A percentile compares a stretch with the other conserved stretches of the same genome.
Evolutionary conservation across 495 filamentous ascomycete genomes (phyloP).

Genomic region (Tuber borchii): DNA sequence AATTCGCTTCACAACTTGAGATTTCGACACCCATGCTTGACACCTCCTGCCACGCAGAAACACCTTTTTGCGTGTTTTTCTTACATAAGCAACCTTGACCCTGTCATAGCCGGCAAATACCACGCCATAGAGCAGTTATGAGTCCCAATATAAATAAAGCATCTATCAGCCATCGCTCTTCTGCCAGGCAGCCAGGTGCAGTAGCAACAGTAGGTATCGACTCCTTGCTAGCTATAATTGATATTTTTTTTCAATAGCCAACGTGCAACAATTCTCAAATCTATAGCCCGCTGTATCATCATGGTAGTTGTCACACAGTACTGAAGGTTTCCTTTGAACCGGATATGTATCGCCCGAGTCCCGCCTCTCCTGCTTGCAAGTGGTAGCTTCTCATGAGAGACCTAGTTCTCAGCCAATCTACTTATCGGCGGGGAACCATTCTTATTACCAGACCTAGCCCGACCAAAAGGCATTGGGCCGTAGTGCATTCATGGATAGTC

Average conservation of each 20-base stretch:
- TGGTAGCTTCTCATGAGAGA: neutral
- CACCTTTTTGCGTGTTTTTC: too few relatives aligned
- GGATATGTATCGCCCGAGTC: neutral
- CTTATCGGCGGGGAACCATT: neutral
- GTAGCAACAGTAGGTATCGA: neutral
- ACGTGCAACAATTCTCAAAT: neutral
- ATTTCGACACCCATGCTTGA: neutral
- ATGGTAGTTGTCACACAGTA: neutral
- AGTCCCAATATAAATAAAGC: neutral
- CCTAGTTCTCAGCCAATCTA: neutral
- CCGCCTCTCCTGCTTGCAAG: neutral
- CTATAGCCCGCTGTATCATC: neutral
- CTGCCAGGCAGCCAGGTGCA: neutral
- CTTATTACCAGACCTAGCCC: neutral
- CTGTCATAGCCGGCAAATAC: neutral
- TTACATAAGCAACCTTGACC: too few relatives aligned
- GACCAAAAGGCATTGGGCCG: neutral
- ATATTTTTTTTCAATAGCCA: neutral
- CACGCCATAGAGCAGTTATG: neutral
- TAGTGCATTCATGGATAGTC: neutral
- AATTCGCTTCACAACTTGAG: neutral
- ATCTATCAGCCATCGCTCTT: neutral
- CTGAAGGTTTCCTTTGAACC: neutral
- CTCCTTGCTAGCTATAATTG: neutral
- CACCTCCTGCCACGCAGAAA: neutral